Percentiles rank a stretch among this genome's conserved stretches.
Conservation (phyloP, 257 asterid species). For the Nicotiana benthamiana region DNA sequence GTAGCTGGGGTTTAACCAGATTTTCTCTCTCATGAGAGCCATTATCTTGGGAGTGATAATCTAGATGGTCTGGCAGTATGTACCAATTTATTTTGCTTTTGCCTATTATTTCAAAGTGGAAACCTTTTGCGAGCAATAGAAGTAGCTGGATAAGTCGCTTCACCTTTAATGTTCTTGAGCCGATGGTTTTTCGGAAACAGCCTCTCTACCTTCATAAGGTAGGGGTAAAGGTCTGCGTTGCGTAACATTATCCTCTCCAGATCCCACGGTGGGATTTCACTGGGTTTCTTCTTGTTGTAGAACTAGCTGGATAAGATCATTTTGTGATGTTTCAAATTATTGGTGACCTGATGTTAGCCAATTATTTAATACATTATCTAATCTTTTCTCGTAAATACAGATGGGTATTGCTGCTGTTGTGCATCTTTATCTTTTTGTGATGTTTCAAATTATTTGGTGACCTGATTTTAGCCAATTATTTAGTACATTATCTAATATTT, state of each 20-base stretch:
- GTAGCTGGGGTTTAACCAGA: too few relatives aligned
- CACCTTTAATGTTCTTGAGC: too few relatives aligned
- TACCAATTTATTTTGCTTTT: neutral
- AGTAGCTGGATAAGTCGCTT: neutral
- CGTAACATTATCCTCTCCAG: too few relatives aligned
- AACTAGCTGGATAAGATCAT: neutral
- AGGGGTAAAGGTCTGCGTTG: too few relatives aligned
- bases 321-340: neutral
- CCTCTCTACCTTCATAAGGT: too few relatives aligned
- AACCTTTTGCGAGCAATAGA: neutral
- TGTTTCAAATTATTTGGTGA: neutral
- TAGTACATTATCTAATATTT: constrained; percentile 11
- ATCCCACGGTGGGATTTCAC: too few relatives aligned
- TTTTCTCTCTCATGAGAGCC: neutral
- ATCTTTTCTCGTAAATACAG: constrained; percentile 37
- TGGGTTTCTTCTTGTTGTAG: too few relatives aligned
- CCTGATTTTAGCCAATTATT: neutral
- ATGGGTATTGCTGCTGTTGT: constrained; percentile 98
- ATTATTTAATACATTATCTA: constrained; percentile 11
- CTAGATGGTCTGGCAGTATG: too few relatives aligned
- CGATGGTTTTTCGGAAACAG: too few relatives aligned
- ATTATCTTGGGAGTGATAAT: too few relatives aligned
- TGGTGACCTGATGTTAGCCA: neutral
- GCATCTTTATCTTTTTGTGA: neutral
- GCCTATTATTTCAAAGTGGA: neutral